Conservation (phyloP, 345 rosid species). For the Melaleuca quinquenervia region DNA sequence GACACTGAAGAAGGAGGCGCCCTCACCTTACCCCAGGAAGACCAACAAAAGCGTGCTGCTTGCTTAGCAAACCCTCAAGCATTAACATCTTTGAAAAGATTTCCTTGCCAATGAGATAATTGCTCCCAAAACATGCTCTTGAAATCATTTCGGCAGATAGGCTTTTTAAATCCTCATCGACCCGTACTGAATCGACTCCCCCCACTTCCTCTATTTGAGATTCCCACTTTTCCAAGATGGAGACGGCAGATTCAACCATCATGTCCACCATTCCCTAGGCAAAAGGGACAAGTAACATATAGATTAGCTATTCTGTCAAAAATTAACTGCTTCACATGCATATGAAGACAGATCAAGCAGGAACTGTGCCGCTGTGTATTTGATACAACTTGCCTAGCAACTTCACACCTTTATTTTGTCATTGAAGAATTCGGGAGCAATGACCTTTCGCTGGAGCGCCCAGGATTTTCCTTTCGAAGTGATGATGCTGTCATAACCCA, state of each 20-base stretch:
- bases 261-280: constrained; percentile 10
- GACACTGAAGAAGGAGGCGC: not conserved
- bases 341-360: not conserved
- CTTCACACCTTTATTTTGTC: constrained; percentile 15
- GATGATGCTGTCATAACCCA: not conserved
- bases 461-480: constrained; percentile 1
- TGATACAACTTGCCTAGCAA: not conserved
- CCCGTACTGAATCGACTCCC: not conserved
- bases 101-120: constrained; percentile 3
- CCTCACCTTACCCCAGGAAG: not conserved
- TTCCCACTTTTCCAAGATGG: constrained; percentile 6
- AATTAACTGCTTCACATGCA: not conserved
- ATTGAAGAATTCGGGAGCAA: constrained; percentile 16
- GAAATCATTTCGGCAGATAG: constrained; percentile 19
- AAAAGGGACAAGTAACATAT: not conserved
- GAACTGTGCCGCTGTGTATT: not conserved
- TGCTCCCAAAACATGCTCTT: constrained; percentile 23
- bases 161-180: constrained; percentile 5
- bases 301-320: not conserved
- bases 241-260: constrained; percentile 9
- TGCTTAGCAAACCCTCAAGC: constrained; percentile 3
- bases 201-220: constrained; percentile 1
- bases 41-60: not conserved
- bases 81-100: constrained; percentile 8
- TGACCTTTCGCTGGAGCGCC: constrained; percentile 17